Evolutionary conservation across 805 yeast species (phyloP).

Genomic region (Zygoascus flipseniorum): DNA sequence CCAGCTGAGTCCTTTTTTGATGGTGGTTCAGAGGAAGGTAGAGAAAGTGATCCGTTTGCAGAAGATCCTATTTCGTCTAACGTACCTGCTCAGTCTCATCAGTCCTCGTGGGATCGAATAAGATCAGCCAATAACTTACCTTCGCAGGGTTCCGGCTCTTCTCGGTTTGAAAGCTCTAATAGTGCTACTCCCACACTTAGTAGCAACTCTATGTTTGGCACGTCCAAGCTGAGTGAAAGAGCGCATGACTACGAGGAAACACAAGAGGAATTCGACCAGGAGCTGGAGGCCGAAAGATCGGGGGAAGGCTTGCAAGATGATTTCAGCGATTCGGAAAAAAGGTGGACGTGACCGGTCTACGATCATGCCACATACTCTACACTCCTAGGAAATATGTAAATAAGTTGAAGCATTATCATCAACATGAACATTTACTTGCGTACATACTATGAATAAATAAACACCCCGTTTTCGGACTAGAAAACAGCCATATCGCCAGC

Average conservation of each 20-base stretch:
- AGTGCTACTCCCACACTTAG: background rate
- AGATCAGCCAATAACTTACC: conserved; percentile 2
- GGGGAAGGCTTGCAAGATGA: conserved; percentile 18
- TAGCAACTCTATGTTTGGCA: background rate
- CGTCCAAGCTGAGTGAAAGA: background rate
- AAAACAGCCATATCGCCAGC: background rate
- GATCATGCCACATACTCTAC: background rate
- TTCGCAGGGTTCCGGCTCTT: background rate
- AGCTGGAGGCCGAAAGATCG: conserved; percentile 16
- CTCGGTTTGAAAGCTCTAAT: background rate
- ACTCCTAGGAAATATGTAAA: background rate
- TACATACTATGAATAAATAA: background rate
- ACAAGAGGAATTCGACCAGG: conserved; percentile 18
- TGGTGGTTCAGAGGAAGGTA: background rate
- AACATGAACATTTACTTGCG: background rate
- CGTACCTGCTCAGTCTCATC: background rate
- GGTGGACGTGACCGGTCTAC: conserved; percentile 11
- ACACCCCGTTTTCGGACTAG: background rate
- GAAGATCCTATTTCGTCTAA: background rate
- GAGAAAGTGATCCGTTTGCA: conserved; percentile 1
- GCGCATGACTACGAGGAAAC: conserved; percentile 1
- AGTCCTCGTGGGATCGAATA: conserved; percentile 14
- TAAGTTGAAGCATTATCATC: background rate
- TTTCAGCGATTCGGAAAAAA: conserved; percentile 20
- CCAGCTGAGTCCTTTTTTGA: background rate